phyloP scores from a whole-genome alignment of 805 yeast genomes.

The Metschnikowia drakensbergensis region DNA sequence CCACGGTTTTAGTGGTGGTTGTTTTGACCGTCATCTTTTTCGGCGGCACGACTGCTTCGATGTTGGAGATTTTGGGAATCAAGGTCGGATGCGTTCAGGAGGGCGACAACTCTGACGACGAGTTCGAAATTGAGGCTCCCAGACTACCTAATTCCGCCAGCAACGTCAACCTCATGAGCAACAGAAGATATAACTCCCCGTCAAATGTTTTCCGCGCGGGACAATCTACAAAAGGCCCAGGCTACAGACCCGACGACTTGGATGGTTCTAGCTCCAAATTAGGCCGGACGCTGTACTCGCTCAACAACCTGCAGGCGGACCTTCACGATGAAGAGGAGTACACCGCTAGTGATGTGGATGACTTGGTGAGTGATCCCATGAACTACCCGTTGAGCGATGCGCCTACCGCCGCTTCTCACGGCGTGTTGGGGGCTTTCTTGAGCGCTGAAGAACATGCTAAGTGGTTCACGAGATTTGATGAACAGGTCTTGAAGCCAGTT shows the following conservation, averaged over 20 bases:
- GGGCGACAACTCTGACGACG: constrained; percentile 76
- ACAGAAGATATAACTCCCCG: constrained; percentile 21
- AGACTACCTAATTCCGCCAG: constrained; percentile 21
- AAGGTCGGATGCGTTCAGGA: constrained; percentile 88
- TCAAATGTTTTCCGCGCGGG: constrained; percentile 16
- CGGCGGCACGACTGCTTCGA: constrained; percentile 98
- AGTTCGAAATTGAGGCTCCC: constrained; percentile 86
- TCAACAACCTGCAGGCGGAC: constrained; percentile 19
- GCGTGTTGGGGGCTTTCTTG: constrained; percentile 39
- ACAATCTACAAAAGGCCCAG: background rate
- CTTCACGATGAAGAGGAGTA: constrained; percentile 25
- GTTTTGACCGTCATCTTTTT: constrained; percentile 92
- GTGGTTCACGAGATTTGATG: constrained; percentile 94
- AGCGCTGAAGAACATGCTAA: constrained; percentile 70
- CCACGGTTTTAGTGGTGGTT: constrained; percentile 94
- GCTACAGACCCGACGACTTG: constrained; percentile 10
- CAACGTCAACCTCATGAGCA: constrained; percentile 20
- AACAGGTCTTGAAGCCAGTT: constrained; percentile 88
- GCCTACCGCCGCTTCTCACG: constrained; percentile 13
- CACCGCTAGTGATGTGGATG: constrained; percentile 37
- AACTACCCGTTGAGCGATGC: constrained; percentile 5
- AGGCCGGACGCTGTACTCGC: constrained; percentile 8
- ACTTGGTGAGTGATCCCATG: constrained; percentile 23
- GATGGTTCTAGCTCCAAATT: background rate
- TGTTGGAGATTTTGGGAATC: constrained; percentile 92